Conservation (phyloP, 2,329 filamentous ascomycete species). For the Xylariaceae sp. region DNA sequence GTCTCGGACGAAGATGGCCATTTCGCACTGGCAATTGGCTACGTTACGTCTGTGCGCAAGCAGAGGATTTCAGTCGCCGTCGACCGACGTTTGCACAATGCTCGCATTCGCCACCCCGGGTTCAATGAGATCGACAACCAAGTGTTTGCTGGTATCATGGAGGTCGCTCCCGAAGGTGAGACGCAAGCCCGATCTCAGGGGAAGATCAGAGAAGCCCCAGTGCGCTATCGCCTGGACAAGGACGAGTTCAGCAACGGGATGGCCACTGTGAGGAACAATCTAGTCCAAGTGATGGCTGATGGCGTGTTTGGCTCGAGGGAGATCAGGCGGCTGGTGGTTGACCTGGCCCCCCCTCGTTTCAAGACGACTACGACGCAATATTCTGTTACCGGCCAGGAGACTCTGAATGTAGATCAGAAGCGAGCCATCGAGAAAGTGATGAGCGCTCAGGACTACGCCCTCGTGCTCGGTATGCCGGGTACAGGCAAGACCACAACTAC, state of each 20-base stretch:
- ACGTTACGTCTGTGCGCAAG: conserved; percentile 71
- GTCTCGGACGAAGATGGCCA: conserved; percentile 93
- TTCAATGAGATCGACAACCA: conserved; percentile 78
- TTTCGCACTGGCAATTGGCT: conserved; percentile 90
- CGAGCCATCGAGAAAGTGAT: conserved; percentile 90
- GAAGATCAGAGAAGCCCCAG: conserved; percentile 47
- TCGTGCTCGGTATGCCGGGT: conserved; percentile 97
- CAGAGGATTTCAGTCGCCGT: conserved; percentile 80
- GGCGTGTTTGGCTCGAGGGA: conserved; percentile 64
- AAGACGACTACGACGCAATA: conserved; percentile 60
- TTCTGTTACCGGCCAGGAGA: conserved; percentile 54
- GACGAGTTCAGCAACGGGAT: conserved; percentile 98
- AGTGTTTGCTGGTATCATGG: conserved; percentile 86
- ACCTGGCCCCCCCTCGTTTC: conserved; percentile 68
- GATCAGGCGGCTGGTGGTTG: conserved; percentile 74
- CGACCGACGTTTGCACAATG: conserved; percentile 83
- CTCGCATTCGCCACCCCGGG: conserved; percentile 65
- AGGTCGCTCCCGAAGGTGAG: conserved; percentile 58
- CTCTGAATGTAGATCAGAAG: conserved; percentile 81
- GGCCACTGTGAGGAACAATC: conserved; percentile 88
- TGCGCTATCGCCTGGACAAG: conserved; percentile 84
- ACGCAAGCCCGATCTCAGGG: conserved; percentile 46
- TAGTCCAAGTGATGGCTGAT: conserved; percentile 86
- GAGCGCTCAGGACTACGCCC: conserved; percentile 87
- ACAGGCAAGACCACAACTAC: conserved; percentile 99